Evolutionary conservation across 1,284 basidiomycete genomes (phyloP).

Genomic region (Mrakiaceae sp.): DNA sequence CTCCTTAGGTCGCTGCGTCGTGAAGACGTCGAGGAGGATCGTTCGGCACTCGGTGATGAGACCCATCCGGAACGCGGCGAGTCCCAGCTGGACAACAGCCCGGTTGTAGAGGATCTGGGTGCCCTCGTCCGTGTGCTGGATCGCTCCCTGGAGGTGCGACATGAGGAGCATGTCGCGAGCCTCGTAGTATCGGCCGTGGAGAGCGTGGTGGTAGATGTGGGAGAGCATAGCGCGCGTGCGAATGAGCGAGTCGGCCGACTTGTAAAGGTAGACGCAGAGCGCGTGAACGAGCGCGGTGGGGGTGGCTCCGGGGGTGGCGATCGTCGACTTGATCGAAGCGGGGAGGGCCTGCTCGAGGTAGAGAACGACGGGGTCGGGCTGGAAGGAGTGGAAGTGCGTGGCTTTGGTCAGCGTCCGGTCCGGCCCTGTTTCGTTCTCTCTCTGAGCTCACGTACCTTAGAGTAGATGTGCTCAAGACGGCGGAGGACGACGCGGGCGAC

Average conservation of each 20-base stretch:
- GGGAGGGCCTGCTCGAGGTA: constrained; percentile 63
- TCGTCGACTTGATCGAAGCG: constrained; percentile 45
- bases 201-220: constrained; percentile 94
- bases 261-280: constrained; percentile 88
- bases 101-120: constrained; percentile 99
- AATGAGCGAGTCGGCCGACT: constrained; percentile 75
- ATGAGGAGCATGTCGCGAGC: constrained; percentile 97
- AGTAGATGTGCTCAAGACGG: constrained; percentile 94
- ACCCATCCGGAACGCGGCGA: constrained; percentile 92
- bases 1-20: constrained; percentile 92
- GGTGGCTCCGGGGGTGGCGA: constrained; percentile 45
- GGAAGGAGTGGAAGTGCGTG: constrained; percentile 6
- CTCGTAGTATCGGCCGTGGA: constrained; percentile 93
- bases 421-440: neutral
- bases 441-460: constrained; percentile 53
- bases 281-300: constrained; percentile 70
- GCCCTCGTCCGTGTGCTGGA: constrained; percentile 87
- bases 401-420: neutral
- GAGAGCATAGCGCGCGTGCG: constrained; percentile 94
- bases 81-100: constrained; percentile 89
- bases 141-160: constrained; percentile 95
- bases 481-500: constrained; percentile 83
- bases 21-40: constrained; percentile 90
- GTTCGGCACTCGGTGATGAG: constrained; percentile 89
- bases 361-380: constrained; percentile 88